Evolutionary conservation across 2,329 filamentous ascomycete genomes (phyloP).

Genomic region (Colletotrichum sansevieriae): DNA sequence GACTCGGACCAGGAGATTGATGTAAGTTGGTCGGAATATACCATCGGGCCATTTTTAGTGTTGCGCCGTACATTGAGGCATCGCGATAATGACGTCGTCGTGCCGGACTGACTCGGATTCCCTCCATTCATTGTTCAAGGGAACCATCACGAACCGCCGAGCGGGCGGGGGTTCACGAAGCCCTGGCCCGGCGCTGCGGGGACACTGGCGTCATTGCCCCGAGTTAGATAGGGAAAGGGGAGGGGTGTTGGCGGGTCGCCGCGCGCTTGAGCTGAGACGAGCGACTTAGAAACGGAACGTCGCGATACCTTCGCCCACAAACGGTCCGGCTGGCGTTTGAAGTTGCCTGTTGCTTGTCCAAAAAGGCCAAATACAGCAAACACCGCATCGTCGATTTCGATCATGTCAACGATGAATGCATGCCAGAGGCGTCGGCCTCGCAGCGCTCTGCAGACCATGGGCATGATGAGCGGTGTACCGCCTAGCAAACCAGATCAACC

Average conservation of each 20-base stretch:
- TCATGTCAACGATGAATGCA: constrained; percentile 7
- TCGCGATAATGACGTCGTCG: constrained; percentile 28
- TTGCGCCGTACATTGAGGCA: constrained; percentile 28
- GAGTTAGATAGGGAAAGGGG: constrained; percentile 16
- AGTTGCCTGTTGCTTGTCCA: not conserved
- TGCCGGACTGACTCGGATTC: constrained; percentile 27
- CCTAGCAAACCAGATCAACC: not conserved
- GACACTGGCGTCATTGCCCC: constrained; percentile 36
- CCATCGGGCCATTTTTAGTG: constrained; percentile 16
- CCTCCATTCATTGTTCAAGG: constrained; percentile 16
- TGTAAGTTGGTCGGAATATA: constrained; percentile 17
- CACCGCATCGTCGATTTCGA: constrained; percentile 1
- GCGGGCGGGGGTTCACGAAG: constrained; percentile 31
- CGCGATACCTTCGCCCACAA: constrained; percentile 23
- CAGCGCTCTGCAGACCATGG: constrained; percentile 28
- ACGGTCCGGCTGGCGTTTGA: constrained; percentile 5
- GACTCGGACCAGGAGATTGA: constrained; percentile 6
- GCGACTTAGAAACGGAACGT: constrained; percentile 35
- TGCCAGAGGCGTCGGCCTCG: constrained; percentile 20
- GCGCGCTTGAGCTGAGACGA: constrained; percentile 18
- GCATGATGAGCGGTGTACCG: constrained; percentile 25
- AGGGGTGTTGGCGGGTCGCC: constrained; percentile 26
- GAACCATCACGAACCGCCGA: constrained; percentile 38
- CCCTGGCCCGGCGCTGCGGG: constrained; percentile 32
- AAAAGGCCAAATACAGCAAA: not conserved